These are phyloP conservation scores for Actinomucor elegans DNA, from an alignment of 371 early-diverging fungal species.

Conservation along the genomic window DNA sequence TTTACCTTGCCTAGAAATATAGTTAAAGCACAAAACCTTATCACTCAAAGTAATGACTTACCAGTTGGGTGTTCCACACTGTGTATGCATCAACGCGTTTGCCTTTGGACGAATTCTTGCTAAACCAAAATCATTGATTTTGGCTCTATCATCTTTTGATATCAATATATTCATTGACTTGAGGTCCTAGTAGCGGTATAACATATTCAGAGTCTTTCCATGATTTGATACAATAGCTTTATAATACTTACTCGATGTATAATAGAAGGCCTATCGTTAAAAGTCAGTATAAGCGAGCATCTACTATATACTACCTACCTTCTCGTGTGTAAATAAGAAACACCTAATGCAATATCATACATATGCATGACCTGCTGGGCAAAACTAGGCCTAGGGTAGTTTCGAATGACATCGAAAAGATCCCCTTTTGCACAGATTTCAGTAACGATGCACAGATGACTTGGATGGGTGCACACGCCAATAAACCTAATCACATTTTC, in stretches of 20 bases:
- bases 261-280: conserved; percentile 44
- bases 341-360: conserved; percentile 82
- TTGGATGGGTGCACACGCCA: conserved; percentile 69
- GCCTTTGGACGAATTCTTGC: conserved; percentile 72
- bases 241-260: conserved; percentile 38
- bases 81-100: conserved; percentile 68
- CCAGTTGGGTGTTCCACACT: conserved; percentile 82
- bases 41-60: conserved; percentile 20
- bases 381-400: conserved; percentile 61
- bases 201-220: neutral
- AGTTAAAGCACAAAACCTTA: no score
- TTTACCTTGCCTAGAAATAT: conserved; percentile 4
- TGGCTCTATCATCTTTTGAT: conserved; percentile 66
- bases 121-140: conserved; percentile 82
- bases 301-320: conserved; percentile 17
- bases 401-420: conserved; percentile 74
- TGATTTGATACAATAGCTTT: neutral
- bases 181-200: conserved; percentile 60
- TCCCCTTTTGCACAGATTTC: conserved; percentile 78
- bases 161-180: conserved; percentile 85
- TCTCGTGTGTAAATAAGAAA: conserved; percentile 67
- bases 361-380: conserved; percentile 71
- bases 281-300: neutral
- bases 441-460: conserved; percentile 73
- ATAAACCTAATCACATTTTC: conserved; percentile 81